A percentile compares a stretch with the other conserved stretches of the same genome.
Conservation (phyloP, 148 eudicot genomes). For the Rhododendron mucronatum region DNA sequence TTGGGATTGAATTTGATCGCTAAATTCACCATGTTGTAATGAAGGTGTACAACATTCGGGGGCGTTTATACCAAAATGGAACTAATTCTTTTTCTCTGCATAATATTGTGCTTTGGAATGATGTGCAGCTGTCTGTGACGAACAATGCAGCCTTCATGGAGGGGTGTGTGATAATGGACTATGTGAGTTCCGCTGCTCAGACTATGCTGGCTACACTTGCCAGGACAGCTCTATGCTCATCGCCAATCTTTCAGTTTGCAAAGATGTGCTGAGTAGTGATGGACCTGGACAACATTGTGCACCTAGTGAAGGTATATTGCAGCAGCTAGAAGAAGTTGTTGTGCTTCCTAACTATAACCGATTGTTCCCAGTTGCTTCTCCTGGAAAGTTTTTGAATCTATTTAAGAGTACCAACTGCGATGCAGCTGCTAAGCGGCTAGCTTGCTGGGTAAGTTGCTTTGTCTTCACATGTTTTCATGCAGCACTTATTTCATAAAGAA, state of each 20-base stretch:
- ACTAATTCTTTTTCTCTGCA: background rate
- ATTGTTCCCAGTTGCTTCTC: conserved; percentile 72
- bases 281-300: conserved; percentile 86
- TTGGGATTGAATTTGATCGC: background rate
- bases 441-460: conserved; percentile 84
- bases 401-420: conserved; percentile 68
- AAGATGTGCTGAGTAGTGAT: conserved; percentile 65
- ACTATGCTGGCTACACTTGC: conserved; percentile 96
- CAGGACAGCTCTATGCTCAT: conserved; percentile 76
- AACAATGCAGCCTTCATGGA: conserved; percentile 98
- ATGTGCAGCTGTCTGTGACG: conserved; percentile 85
- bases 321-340: conserved; percentile 93
- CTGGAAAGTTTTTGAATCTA: conserved; percentile 62
- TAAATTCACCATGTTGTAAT: background rate
- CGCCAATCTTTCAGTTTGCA: conserved; percentile 78
- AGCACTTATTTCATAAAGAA: background rate
- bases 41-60: background rate
- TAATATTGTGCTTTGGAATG: conserved; percentile 13
- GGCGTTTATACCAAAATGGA: background rate
- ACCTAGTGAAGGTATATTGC: conserved; percentile 81
- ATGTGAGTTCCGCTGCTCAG: conserved; percentile 97
- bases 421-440: conserved; percentile 87
- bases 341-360: conserved; percentile 95
- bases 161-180: conserved; percentile 95
- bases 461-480: background rate